Evolutionary conservation across 495 filamentous ascomycete genomes (phyloP).

Genomic region (Articulospora tetracladia): DNA sequence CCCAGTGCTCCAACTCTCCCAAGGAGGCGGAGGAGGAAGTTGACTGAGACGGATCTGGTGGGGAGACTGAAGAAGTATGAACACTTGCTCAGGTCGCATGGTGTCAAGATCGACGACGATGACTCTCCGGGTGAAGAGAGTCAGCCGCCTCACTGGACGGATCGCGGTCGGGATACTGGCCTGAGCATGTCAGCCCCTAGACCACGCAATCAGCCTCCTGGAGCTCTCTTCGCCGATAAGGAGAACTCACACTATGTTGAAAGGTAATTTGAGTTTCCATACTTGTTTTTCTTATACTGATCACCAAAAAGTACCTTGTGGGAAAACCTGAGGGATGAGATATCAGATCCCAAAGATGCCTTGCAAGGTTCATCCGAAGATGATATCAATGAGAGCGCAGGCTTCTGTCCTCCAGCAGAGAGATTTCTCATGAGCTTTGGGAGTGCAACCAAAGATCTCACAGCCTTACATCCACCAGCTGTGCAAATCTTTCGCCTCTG

Average conservation of each 20-base stretch:
- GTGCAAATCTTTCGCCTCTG: constrained; percentile 70
- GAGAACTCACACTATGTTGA: constrained; percentile 24
- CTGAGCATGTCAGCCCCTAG: constrained; percentile 39
- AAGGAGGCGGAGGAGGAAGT: constrained; percentile 54
- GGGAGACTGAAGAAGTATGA: constrained; percentile 54
- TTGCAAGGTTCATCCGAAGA: constrained; percentile 58
- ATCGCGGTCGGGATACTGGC: background rate
- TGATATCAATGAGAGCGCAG: constrained; percentile 46
- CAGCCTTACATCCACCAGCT: constrained; percentile 56
- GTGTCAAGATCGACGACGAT: constrained; percentile 29
- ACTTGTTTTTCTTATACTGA: background rate
- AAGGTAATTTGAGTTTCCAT: constrained; percentile 12
- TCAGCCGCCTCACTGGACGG: background rate
- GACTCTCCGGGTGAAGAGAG: constrained; percentile 36
- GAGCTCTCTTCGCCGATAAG: constrained; percentile 17
- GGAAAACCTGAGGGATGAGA: constrained; percentile 25
- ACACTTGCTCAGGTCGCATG: constrained; percentile 44
- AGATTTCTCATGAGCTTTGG: constrained; percentile 10
- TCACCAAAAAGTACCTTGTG: constrained; percentile 27
- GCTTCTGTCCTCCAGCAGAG: constrained; percentile 14
- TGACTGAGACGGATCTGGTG: constrained; percentile 43
- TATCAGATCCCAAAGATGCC: constrained; percentile 18
- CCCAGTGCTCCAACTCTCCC: constrained; percentile 56
- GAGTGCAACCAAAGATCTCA: constrained; percentile 33
- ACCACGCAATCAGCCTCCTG: constrained; percentile 10